Percentiles rank a stretch among this genome's conserved stretches.
These are phyloP conservation scores for Canariomyces notabilis DNA, from an alignment of 2,329 filamentous ascomycete species.

Conservation along the genomic window DNA sequence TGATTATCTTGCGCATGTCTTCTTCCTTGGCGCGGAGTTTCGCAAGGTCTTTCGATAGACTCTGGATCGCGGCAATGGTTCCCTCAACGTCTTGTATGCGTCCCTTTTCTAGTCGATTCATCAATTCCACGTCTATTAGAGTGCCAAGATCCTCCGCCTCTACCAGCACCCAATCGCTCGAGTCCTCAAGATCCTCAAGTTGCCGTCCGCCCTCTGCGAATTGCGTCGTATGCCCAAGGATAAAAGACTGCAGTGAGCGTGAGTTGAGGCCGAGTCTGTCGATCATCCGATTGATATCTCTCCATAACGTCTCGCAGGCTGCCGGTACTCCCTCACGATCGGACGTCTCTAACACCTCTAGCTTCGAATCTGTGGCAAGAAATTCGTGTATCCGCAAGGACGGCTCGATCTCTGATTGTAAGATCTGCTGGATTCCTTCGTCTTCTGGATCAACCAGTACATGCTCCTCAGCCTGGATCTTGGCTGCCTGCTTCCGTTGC, in stretches of 20 bases:
- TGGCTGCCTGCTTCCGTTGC: conserved; percentile 48
- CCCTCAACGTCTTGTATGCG: conserved; percentile 62
- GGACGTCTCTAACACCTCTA: conserved; percentile 13
- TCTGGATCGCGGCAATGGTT: conserved; percentile 63
- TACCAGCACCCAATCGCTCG: conserved; percentile 67
- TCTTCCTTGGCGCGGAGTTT: conserved; percentile 70
- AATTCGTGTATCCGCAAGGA: conserved; percentile 62
- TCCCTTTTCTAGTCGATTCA: conserved; percentile 59
- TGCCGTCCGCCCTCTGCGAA: conserved; percentile 50
- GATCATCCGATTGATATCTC: conserved; percentile 89
- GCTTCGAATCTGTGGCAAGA: conserved; percentile 48
- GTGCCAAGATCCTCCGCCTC: conserved; percentile 66
- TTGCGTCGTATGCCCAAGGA: conserved; percentile 61
- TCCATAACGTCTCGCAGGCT: conserved; percentile 64
- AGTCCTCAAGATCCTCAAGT: conserved; percentile 63
- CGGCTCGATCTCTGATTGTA: conserved; percentile 57
- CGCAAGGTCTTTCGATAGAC: conserved; percentile 64
- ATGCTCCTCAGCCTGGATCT: conserved; percentile 51
- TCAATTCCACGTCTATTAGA: conserved; percentile 60
- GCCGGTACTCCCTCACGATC: conserved; percentile 40
- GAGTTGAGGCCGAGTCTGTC: conserved; percentile 84
- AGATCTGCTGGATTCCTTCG: conserved; percentile 58
- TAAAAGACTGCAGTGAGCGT: conserved; percentile 58
- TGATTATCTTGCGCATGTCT: conserved; percentile 72
- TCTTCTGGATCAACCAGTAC: conserved; percentile 64